Evolutionary conservation across 176 grass and related monocot species (phyloP), one percentile per base, ranked within the genome.

Genomic region (Metroxylon sagu): DNA sequence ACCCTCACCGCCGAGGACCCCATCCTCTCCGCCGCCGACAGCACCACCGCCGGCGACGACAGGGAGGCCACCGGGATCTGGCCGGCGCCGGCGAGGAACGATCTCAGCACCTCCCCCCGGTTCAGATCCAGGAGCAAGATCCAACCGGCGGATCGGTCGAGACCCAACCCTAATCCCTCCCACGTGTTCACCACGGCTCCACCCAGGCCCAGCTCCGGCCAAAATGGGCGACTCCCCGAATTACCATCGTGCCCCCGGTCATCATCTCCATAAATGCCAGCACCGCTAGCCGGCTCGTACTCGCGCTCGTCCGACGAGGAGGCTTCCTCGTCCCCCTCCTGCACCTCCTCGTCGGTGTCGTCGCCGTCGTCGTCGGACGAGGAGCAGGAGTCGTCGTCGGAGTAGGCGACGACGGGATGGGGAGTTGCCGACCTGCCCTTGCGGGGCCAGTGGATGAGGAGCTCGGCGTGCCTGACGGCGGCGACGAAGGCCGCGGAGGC

Each of bases 21-120:
- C 16, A 16, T 15, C 25, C 26, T 28, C 16, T 54, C 51, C 6
- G 51, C 65, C 16, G 52, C 65, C 0, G 65, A 67, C 5, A 67
- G 15, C 3, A 67, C 65, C 7, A 55, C 65, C n/a, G 65, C 65
- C 4, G 65, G 65, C n/a, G 65, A 68, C n/a, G 65, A 27, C 26
- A 68, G 52, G 29, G 26, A 55, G n/a, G 28, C 65, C 1, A 29
- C 65, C 18, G 65, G 29, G 6, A 18, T 17, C 18, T 21, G 18
- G 5, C 17, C 21, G 18, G 12, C 52, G 16, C 18, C 50, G 18
- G 52, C 17, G 28, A 55, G 52, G 52, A 68, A 68, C 27, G 65
- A 68, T 18, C 65, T 31, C 8, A 68, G 52, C 27, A 56, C 65
- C 27, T 68, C 51, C 18, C 65, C 65, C 18, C 65, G 29, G 52